Percentiles rank a stretch among this genome's conserved stretches.
Conservation (phyloP, 1,284 basidiomycete genomes). For the Rugosomyces carneus region DNA sequence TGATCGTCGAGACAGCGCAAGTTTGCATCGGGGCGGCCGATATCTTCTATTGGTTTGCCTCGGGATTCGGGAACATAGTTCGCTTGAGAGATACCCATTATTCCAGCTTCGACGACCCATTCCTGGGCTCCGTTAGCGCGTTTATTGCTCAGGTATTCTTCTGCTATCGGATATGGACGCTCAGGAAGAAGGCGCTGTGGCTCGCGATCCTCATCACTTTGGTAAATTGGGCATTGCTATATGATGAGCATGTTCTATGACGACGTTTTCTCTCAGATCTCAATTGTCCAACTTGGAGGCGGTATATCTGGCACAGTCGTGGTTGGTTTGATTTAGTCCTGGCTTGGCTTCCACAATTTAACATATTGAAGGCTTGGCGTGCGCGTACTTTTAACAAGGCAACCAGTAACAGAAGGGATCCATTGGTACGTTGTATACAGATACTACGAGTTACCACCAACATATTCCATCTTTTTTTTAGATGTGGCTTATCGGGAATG, state of each 20-base stretch:
- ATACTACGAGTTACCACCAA: neutral
- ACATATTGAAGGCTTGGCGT: neutral
- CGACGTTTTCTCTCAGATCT: neutral
- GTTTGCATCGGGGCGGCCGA: slow-evolving; percentile 14
- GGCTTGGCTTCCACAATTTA: too few relatives aligned
- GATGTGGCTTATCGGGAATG: slow-evolving; percentile 19
- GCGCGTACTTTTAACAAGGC: neutral
- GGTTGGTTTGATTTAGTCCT: too few relatives aligned
- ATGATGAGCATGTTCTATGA: too few relatives aligned
- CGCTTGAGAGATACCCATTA: slow-evolving; percentile 11
- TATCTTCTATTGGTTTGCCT: slow-evolving; percentile 18
- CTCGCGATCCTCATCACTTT: slow-evolving; percentile 2
- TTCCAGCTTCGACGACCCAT: slow-evolving; percentile 15
- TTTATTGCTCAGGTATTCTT: slow-evolving; percentile 19
- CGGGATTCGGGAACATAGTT: slow-evolving; percentile 16
- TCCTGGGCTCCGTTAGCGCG: slow-evolving; percentile 16
- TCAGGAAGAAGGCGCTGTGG: slow-evolving; percentile 1
- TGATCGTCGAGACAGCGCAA: slow-evolving; percentile 13
- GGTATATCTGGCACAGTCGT: neutral
- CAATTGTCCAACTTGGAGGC: slow-evolving; percentile 1
- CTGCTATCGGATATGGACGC: slow-evolving; percentile 16
- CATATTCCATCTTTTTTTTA: neutral
- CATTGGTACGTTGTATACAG: neutral
- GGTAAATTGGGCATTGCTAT: neutral
- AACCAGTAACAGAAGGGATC: neutral